Conservation (phyloP, 2,329 filamentous ascomycete species). For the Trichothecium sympodiale region DNA sequence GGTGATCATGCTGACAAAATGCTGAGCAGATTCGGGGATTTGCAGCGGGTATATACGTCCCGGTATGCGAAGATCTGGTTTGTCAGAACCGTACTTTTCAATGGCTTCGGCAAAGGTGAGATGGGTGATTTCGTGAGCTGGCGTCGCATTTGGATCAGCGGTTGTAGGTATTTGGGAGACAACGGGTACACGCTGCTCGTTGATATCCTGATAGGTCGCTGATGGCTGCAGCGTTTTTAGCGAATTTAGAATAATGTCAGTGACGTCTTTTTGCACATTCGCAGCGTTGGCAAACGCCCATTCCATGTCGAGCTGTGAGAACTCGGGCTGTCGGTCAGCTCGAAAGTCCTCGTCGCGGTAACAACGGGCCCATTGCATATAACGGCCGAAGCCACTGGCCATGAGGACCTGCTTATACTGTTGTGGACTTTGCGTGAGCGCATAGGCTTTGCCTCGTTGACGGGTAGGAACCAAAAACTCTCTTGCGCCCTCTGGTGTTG, state of each 20-base stretch:
- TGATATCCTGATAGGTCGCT: conserved; percentile 53
- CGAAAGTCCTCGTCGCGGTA: conserved; percentile 92
- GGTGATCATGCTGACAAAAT: conserved; percentile 67
- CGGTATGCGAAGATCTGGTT: conserved; percentile 75
- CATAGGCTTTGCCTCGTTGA: conserved; percentile 66
- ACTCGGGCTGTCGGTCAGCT: conserved; percentile 90
- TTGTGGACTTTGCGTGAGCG: conserved; percentile 89
- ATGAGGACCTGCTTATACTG: conserved; percentile 98
- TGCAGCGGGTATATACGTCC: conserved; percentile 55
- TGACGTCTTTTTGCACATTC: conserved; percentile 21
- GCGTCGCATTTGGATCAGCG: neutral
- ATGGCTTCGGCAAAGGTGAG: conserved; percentile 45
- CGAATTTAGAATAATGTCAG: conserved; percentile 21
- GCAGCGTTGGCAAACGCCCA: conserved; percentile 67
- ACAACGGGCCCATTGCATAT: conserved; percentile 89
- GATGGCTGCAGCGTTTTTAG: conserved; percentile 16
- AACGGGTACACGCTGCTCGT: conserved; percentile 20
- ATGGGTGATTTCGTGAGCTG: conserved; percentile 18
- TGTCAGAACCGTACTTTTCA: conserved; percentile 73
- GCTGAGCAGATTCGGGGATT: conserved; percentile 40
- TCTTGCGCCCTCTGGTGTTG: conserved; percentile 86
- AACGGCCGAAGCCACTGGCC: conserved; percentile 71
- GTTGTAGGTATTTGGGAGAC: conserved; percentile 13
- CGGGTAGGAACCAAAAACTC: conserved; percentile 92
- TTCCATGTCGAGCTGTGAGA: conserved; percentile 92